Evolutionary conservation across 2,329 filamentous ascomycete genomes (phyloP).

Genomic region (Cryoendolithus antarcticus): DNA sequence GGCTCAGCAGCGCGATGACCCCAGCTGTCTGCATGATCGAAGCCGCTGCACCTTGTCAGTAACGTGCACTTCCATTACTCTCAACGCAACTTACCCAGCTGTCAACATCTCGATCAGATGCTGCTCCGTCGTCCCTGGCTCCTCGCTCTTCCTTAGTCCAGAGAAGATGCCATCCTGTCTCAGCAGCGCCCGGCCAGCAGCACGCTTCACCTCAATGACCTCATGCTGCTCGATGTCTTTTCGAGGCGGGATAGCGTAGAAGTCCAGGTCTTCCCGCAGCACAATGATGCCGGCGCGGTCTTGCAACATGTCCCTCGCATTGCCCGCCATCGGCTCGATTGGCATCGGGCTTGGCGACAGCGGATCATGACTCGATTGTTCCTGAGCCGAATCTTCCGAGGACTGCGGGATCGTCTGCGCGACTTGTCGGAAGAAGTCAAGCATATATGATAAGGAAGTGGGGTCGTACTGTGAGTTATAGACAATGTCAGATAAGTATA

Average conservation of each 20-base stretch:
- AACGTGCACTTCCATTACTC: neutral
- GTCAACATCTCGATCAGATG: slow-evolving; percentile 99
- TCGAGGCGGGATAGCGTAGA: slow-evolving; percentile 85
- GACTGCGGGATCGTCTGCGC: slow-evolving; percentile 89
- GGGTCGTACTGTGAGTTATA: slow-evolving; percentile 74
- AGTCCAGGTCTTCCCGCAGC: slow-evolving; percentile 87
- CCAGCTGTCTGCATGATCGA: slow-evolving; percentile 92
- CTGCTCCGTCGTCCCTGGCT: slow-evolving; percentile 91
- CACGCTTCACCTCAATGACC: slow-evolving; percentile 94
- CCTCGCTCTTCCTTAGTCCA: slow-evolving; percentile 85
- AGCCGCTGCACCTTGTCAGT: slow-evolving; percentile 50
- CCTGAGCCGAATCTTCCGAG: slow-evolving; percentile 30
- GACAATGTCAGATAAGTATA: slow-evolving; percentile 45
- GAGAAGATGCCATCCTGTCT: slow-evolving; percentile 93
- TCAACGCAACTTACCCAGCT: slow-evolving; percentile 59
- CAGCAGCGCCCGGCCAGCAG: slow-evolving; percentile 74
- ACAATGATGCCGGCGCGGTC: slow-evolving; percentile 93
- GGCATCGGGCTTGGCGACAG: slow-evolving; percentile 51
- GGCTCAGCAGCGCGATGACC: slow-evolving; percentile 95
- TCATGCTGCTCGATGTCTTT: slow-evolving; percentile 73
- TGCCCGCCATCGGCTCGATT: slow-evolving; percentile 54
- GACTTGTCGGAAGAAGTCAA: slow-evolving; percentile 93
- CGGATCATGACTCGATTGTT: slow-evolving; percentile 29
- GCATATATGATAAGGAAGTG: slow-evolving; percentile 93
- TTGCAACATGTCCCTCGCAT: slow-evolving; percentile 65